These are phyloP conservation scores for Sporothrix luriei DNA, from an alignment of 2,329 filamentous ascomycete genomes.

Conservation along the genomic window DNA sequence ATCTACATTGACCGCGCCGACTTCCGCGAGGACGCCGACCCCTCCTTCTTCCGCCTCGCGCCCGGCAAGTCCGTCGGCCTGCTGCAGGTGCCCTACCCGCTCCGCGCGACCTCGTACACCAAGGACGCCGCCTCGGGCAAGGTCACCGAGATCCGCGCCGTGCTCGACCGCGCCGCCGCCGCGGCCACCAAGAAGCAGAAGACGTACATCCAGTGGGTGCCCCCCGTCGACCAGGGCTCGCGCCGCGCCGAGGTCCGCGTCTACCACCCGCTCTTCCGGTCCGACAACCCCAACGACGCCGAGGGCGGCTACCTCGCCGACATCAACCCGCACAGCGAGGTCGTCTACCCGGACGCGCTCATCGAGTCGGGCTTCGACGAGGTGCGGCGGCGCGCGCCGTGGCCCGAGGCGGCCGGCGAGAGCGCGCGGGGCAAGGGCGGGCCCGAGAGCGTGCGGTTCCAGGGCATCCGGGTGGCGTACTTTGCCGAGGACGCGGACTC, in stretches of 20 bases:
- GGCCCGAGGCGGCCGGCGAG: slow-evolving; percentile 78
- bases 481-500: slow-evolving; percentile 79
- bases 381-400: slow-evolving; percentile 71
- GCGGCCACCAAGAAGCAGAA: slow-evolving; percentile 74
- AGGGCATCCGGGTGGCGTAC: slow-evolving; percentile 86
- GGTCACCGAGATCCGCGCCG: slow-evolving; percentile 63
- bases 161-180: slow-evolving; percentile 70
- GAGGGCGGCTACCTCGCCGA: slow-evolving; percentile 81
- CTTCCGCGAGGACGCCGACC: slow-evolving; percentile 71
- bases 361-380: slow-evolving; percentile 84
- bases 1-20: slow-evolving; percentile 84
- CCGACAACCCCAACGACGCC: slow-evolving; percentile 75
- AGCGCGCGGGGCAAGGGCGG: slow-evolving; percentile 62
- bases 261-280: slow-evolving; percentile 83
- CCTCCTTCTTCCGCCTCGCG: slow-evolving; percentile 76
- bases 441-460: slow-evolving; percentile 80
- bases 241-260: slow-evolving; percentile 73
- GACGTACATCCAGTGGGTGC: slow-evolving; percentile 90
- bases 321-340: slow-evolving; percentile 80
- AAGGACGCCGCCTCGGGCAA: slow-evolving; percentile 61
- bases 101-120: slow-evolving; percentile 68
- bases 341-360: slow-evolving; percentile 75
- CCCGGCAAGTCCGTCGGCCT: slow-evolving; percentile 72
- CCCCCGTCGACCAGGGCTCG: slow-evolving; percentile 57
- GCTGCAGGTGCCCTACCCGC: slow-evolving; percentile 68